Conservation (phyloP, 2,329 filamentous ascomycete species). For the Tricladium varicosporioides region DNA sequence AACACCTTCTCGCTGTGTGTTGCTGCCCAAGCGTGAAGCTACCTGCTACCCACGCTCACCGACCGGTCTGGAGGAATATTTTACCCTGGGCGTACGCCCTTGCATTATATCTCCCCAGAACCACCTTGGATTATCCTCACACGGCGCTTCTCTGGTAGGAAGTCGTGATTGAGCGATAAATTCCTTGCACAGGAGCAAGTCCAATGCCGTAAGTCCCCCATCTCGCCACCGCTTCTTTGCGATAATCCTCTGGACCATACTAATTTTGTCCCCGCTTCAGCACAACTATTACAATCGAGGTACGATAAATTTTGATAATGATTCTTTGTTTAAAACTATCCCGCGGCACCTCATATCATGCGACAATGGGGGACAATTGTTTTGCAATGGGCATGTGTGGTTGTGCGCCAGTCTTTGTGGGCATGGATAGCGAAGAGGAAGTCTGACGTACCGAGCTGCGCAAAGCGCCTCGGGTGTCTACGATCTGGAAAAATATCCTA, state of each 20-base stretch:
- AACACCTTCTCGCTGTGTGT: background rate
- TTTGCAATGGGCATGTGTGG: background rate
- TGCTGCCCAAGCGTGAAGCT: background rate
- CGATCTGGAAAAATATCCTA: too few species aligned
- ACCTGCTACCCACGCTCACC: background rate
- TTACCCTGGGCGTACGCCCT: constrained; percentile 10
- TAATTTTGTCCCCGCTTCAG: constrained; percentile 13
- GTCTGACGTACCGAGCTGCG: too few species aligned
- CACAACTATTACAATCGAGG: constrained; percentile 28
- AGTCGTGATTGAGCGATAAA: constrained; percentile 33
- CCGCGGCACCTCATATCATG: background rate
- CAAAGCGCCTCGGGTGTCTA: too few species aligned
- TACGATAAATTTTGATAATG: constrained; percentile 2
- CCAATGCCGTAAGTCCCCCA: constrained; percentile 25
- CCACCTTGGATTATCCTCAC: constrained; percentile 30
- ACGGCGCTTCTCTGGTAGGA: constrained; percentile 34
- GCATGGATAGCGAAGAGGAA: too few species aligned
- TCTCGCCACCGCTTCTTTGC: background rate
- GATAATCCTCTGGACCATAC: background rate
- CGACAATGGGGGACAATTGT: background rate
- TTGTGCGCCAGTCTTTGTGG: too few species aligned
- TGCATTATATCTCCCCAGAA: constrained; percentile 11
- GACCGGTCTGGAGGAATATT: background rate
- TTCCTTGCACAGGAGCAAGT: constrained; percentile 20
- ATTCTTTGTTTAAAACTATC: background rate